Percentiles rank a stretch among this genome's conserved stretches.
These are phyloP conservation scores for Arabidopsis thaliana DNA, from an alignment of 345 rosid genomes.

Conservation along the genomic window DNA sequence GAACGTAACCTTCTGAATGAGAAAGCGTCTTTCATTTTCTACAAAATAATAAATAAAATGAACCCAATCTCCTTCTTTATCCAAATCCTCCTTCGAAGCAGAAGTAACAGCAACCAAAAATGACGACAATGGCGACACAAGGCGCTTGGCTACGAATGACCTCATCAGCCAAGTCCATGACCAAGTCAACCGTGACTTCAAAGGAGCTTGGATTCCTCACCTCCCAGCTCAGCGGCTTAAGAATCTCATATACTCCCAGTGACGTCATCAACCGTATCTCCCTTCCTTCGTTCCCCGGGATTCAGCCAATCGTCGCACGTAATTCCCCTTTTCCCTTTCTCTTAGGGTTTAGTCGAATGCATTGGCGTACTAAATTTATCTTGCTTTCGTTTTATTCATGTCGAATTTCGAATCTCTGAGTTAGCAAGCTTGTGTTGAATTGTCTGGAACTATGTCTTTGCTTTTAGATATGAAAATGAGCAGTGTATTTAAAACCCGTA, in stretches of 20 bases:
- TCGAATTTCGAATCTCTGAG: conserved; percentile 5
- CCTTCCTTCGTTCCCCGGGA: conserved; percentile 50
- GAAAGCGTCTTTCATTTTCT: background rate
- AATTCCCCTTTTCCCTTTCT: conserved; percentile 22
- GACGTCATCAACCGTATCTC: conserved; percentile 44
- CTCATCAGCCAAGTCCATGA: conserved; percentile 35
- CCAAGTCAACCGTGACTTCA: conserved; percentile 22
- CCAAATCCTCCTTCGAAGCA: conserved; percentile 30
- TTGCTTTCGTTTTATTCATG: background rate
- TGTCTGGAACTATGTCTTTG: background rate
- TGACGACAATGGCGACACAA: conserved; percentile 53
- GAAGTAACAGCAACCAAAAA: conserved; percentile 8
- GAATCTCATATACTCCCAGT: conserved; percentile 49
- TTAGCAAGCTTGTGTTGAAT: conserved; percentile 8
- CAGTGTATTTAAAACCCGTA: background rate
- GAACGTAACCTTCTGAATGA: background rate
- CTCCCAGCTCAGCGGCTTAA: conserved; percentile 74
- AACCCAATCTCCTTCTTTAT: conserved; percentile 37
- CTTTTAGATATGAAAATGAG: background rate
- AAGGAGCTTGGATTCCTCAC: conserved; percentile 59
- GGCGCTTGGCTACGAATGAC: conserved; percentile 44
- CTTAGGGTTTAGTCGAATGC: background rate
- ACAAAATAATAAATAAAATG: background rate
- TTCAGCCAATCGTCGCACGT: conserved; percentile 83
- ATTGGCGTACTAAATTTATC: background rate